Conservation (phyloP, 129 eudicot species). For the Daucus carota region DH1_v3.0 NC_030386.2:36765501-36766000, state of each 20-base stretch:
- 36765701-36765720: slow-evolving; percentile 66
- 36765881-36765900: slow-evolving; percentile 86
- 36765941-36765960: slow-evolving; percentile 86
- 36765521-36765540: slow-evolving; percentile 64
- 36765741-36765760: slow-evolving; percentile 68
- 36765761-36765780: slow-evolving; percentile 84
- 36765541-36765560: slow-evolving; percentile 84
- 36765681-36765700: slow-evolving; percentile 81
- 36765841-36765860: slow-evolving; percentile 80
- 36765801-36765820: slow-evolving; percentile 38
- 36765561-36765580: slow-evolving; percentile 45
- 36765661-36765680: slow-evolving; percentile 79
- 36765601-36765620: slow-evolving; percentile 78
- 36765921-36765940: slow-evolving; percentile 87
- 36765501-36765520: slow-evolving; percentile 33
- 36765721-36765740: slow-evolving; percentile 69
- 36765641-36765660: slow-evolving; percentile 32
- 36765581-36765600: slow-evolving; percentile 65
- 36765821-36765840: slow-evolving; percentile 61
- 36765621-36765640: slow-evolving; percentile 44
- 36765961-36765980: slow-evolving; percentile 91
- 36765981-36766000: slow-evolving; percentile 73
- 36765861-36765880: slow-evolving; percentile 82
- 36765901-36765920: slow-evolving; percentile 72
- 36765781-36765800: slow-evolving; percentile 92